These are phyloP conservation scores for Withania somnifera DNA, from an alignment of 305 asterid genomes.

Conservation along the genomic window DNA sequence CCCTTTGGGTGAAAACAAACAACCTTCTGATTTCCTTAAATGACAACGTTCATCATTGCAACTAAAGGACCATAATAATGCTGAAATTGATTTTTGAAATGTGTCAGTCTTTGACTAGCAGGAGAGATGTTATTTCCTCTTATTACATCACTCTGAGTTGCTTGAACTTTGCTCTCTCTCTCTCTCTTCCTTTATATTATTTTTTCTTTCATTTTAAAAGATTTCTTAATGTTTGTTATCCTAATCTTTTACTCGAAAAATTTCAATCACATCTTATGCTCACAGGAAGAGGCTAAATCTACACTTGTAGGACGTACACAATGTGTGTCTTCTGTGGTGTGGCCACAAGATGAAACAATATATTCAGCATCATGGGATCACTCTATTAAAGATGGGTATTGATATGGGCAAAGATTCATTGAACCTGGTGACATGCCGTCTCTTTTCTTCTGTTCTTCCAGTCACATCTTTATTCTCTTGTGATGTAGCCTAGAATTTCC, in stretches of 20 bases:
- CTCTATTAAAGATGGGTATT: conserved; percentile 87
- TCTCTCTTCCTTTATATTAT: background rate
- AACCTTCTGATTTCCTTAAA: background rate
- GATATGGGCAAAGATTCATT: conserved; percentile 61
- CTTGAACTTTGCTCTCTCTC: background rate
- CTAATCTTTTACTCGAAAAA: background rate
- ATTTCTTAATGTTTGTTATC: background rate
- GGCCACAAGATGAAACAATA: conserved; percentile 60
- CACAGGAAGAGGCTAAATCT: conserved; percentile 74
- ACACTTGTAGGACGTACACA: conserved; percentile 84
- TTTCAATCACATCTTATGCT: background rate
- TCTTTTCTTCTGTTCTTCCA: background rate
- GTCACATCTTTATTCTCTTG: background rate
- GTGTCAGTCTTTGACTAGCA: background rate
- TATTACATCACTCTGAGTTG: background rate
- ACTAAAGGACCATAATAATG: background rate
- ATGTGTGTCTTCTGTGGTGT: conserved; percentile 70
- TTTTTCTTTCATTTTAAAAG: background rate
- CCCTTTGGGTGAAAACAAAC: background rate
- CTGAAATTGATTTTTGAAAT: background rate
- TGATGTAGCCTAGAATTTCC: background rate
- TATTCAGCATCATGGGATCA: conserved; percentile 97
- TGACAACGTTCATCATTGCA: background rate
- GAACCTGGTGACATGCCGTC: conserved; percentile 37
- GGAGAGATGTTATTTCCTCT: background rate